Evolutionary conservation across 805 yeast species (phyloP), one percentile per base, ranked within the genome.

Genomic region (Pichia exigua): DNA sequence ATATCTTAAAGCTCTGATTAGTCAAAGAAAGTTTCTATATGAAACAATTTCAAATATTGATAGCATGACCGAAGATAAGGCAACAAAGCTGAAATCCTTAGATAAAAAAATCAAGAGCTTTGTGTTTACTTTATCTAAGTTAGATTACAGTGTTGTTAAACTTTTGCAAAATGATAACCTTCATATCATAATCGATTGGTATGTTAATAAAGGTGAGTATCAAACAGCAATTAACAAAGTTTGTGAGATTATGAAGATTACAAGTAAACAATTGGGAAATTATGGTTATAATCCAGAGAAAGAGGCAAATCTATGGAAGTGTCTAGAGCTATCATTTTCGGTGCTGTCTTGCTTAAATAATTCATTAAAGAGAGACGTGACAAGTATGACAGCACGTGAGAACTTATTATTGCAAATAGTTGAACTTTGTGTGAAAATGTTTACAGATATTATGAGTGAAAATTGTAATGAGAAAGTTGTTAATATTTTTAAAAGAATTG

Each of bases 381-480:
- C 48, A 5, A 58, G 51, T 9, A 50, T 71, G 11, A 63, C 68
- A 2, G 42, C 52, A 22, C 66, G 68, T 44, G 76, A 73, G 52
- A 54, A 58, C 12, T 57, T 76, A 56, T 69, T 80, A 69, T 56
- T 75, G 12, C 55, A 61, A 6, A 57, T 77, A 7, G 62, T 76
- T 10, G 74, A 72, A 41, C 61, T 71, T 2, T 59, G 73, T 1
- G 75, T 76, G 4, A 61, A 59, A 4, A 49, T 69, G 9, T 64
- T 70, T 46, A 68, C 67, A 38, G 51, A 51, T 5, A 62, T 66
- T 21, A 71, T 64, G 1, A 20, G 17, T 12, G 27, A 40, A 3
- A 42, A 35, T 8, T 41, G 27, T 1, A 27, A 49, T 10, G 28
- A 47, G 10, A 44, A 45, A 8, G 54, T 66, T 1, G 45, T 73